Conservation (phyloP, 495 filamentous ascomycete genomes). For the Penicillium salamii region DNA sequence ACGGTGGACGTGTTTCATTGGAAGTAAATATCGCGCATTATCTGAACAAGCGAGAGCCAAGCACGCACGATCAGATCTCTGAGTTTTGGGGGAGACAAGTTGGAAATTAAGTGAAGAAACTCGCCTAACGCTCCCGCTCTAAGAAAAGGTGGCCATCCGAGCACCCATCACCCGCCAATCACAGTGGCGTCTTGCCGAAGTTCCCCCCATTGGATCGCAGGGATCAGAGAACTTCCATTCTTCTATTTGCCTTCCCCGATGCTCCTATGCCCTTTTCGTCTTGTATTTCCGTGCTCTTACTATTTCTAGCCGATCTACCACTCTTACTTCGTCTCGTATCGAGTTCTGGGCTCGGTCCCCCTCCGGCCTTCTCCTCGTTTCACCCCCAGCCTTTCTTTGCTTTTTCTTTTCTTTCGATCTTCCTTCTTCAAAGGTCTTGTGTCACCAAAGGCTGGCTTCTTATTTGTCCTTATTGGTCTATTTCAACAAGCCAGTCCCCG, state of each 20-base stretch:
- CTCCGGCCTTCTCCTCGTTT: not conserved
- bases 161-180: conserved; percentile 32
- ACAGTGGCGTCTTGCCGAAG: conserved; percentile 37
- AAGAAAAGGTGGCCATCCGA: conserved; percentile 34
- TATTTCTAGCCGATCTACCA: not conserved
- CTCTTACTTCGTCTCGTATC: too few species aligned
- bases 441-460: too few species aligned
- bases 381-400: too few species aligned
- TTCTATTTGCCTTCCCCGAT: not conserved
- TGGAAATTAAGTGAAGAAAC: conserved; percentile 15
- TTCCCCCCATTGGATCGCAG: conserved; percentile 5
- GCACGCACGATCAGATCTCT: not conserved
- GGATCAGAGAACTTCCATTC: not conserved
- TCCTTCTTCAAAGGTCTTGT: too few species aligned
- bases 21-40: too few species aligned
- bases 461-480: not conserved
- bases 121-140: conserved; percentile 46
- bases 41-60: not conserved
- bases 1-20: not conserved
- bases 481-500: not conserved
- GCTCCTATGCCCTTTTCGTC: not conserved
- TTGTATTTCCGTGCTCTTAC: not conserved
- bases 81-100: too few species aligned
- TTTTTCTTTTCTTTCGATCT: too few species aligned
- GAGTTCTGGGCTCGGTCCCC: too few species aligned